phyloP scores from a whole-genome alignment of 176 grass and related monocot species.

The Lolium perenne region DNA sequence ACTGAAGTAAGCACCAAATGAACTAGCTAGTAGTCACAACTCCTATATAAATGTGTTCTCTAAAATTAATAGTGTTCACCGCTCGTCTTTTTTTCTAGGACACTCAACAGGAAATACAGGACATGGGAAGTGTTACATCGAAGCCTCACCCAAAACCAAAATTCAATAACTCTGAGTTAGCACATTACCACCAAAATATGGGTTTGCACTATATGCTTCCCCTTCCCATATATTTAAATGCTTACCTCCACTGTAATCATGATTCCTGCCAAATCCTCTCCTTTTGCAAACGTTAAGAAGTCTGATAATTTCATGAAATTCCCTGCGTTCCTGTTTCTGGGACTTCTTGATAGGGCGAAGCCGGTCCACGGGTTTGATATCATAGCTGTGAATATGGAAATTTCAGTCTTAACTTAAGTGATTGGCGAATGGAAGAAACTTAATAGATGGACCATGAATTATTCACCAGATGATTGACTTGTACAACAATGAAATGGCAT shows the following conservation, averaged over 20 bases:
- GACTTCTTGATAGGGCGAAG: constrained; percentile 49
- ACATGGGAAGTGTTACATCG: background rate
- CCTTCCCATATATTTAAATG: constrained; percentile 24
- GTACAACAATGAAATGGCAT: background rate
- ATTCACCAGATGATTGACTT: background rate
- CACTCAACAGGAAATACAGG: constrained; percentile 6
- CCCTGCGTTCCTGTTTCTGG: constrained; percentile 63
- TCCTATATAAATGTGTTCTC: background rate
- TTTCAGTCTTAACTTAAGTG: constrained; percentile 41
- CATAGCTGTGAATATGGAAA: constrained; percentile 57
- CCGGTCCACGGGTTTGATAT: constrained; percentile 50
- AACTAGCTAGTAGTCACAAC: background rate
- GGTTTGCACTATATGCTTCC: background rate
- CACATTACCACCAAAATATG: background rate
- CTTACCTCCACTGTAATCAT: constrained; percentile 91
- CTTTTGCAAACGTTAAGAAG: constrained; percentile 78
- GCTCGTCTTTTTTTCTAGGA: background rate
- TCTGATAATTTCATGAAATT: constrained; percentile 85
- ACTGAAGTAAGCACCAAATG: background rate
- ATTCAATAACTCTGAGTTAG: background rate
- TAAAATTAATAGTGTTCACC: background rate
- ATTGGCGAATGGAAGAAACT: constrained; percentile 11
- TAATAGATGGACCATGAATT: background rate
- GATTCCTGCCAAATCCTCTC: constrained; percentile 64
- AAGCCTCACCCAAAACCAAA: background rate